These are phyloP conservation scores for Termitomyces heimii DNA, from an alignment of 768 basidiomycete species.

Conservation along the genomic window DNA sequence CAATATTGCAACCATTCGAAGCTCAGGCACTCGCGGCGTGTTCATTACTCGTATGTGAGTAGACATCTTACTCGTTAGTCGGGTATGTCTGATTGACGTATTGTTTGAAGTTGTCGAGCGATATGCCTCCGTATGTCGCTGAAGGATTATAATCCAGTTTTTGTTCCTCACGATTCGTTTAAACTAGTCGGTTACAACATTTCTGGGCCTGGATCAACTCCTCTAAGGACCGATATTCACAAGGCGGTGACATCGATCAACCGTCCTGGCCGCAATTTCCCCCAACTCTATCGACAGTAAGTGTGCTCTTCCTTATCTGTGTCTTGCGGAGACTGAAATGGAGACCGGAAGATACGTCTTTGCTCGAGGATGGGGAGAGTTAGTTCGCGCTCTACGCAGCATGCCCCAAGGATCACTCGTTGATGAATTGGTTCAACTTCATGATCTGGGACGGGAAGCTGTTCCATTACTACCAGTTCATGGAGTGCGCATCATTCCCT, in stretches of 20 bases:
- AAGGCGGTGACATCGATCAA: slow-evolving; percentile 16
- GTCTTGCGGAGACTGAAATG: not conserved
- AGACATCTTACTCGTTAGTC: not conserved
- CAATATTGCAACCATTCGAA: slow-evolving; percentile 13
- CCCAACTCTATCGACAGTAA: slow-evolving; percentile 10
- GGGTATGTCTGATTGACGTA: not conserved
- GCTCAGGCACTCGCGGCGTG: slow-evolving; percentile 20
- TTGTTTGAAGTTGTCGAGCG: slow-evolving; percentile 33
- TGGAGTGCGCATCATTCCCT: slow-evolving; percentile 10
- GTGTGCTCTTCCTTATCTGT: not conserved
- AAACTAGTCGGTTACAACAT: slow-evolving; percentile 25
- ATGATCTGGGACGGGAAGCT: slow-evolving; percentile 9
- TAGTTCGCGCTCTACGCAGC: slow-evolving; percentile 17
- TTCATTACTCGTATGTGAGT: slow-evolving; percentile 48
- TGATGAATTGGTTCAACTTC: slow-evolving; percentile 23
- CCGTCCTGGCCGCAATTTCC: slow-evolving; percentile 5
- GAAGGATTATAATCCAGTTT: not conserved
- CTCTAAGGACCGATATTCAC: slow-evolving; percentile 13
- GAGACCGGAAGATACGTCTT: slow-evolving; percentile 13
- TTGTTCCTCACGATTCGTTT: not conserved
- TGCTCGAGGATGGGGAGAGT: slow-evolving; percentile 20
- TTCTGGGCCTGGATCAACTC: not conserved
- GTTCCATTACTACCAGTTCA: not conserved
- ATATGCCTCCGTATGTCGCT: slow-evolving; percentile 35
- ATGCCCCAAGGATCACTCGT: slow-evolving; percentile 9